Evolutionary conservation across 2,329 filamentous ascomycete genomes (phyloP).

Genomic region (Colletotrichum sp.): DNA sequence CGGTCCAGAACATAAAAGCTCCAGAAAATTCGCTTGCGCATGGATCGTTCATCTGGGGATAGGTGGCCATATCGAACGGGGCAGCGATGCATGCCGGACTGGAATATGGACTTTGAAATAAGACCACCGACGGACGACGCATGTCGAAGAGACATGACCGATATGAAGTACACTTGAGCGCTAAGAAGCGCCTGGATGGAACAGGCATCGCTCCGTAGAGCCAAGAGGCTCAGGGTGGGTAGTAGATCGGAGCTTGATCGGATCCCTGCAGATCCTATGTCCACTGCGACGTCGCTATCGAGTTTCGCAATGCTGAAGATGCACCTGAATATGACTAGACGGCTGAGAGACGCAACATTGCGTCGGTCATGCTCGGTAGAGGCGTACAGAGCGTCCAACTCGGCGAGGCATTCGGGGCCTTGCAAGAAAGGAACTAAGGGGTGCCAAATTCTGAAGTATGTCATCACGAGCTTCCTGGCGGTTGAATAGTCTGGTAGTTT

Average conservation of each 20-base stretch:
- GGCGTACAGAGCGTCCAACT: slow-evolving; percentile 37
- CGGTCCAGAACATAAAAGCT: slow-evolving; percentile 42
- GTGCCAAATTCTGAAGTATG: slow-evolving; percentile 57
- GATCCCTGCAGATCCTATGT: not conserved
- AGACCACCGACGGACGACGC: slow-evolving; percentile 54
- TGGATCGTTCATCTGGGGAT: slow-evolving; percentile 32
- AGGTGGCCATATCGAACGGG: slow-evolving; percentile 54
- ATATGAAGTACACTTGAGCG: slow-evolving; percentile 52
- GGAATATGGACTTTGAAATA: slow-evolving; percentile 50
- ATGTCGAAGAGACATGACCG: slow-evolving; percentile 51
- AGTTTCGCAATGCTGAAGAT: slow-evolving; percentile 53
- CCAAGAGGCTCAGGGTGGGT: slow-evolving; percentile 37
- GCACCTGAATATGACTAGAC: slow-evolving; percentile 49
- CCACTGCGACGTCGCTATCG: slow-evolving; percentile 31
- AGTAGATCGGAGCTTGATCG: slow-evolving; percentile 28
- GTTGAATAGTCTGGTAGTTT: not conserved
- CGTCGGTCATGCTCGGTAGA: not conserved
- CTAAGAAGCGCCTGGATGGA: slow-evolving; percentile 55
- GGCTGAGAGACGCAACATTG: slow-evolving; percentile 24
- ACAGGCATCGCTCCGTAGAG: slow-evolving; percentile 44
- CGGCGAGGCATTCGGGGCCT: slow-evolving; percentile 51
- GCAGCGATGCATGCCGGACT: slow-evolving; percentile 56
- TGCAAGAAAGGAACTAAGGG: slow-evolving; percentile 57
- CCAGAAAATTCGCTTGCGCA: slow-evolving; percentile 46
- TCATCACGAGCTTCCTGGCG: slow-evolving; percentile 46